Evolutionary conservation across 805 yeast genomes (phyloP).

Genomic region (Hanseniaspora lachancei): DNA sequence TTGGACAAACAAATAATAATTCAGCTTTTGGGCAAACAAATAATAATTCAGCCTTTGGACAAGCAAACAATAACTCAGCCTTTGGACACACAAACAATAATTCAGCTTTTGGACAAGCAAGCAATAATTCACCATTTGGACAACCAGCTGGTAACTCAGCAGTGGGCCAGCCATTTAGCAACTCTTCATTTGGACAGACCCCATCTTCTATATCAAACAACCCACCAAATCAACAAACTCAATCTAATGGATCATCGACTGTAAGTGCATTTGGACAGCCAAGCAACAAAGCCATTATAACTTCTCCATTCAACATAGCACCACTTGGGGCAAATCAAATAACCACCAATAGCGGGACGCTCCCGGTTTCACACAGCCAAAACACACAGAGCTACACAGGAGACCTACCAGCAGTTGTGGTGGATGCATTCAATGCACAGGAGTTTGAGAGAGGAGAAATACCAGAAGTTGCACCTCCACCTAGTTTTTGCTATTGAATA

Average conservation of each 20-base stretch:
- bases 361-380: neutral
- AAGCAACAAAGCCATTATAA: neutral
- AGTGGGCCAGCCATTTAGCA: neutral
- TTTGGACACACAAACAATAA: neutral
- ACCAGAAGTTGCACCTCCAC: slow-evolving; percentile 8
- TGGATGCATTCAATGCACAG: neutral
- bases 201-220: neutral
- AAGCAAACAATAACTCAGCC: neutral
- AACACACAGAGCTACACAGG: neutral
- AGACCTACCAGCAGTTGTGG: neutral
- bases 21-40: neutral
- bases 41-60: neutral
- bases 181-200: neutral
- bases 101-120: neutral
- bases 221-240: neutral
- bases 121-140: neutral
- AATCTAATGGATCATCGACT: neutral
- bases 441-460: slow-evolving; percentile 4
- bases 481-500: neutral
- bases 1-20: neutral
- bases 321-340: neutral
- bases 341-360: neutral
- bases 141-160: neutral
- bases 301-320: neutral
- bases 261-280: slow-evolving; percentile 9